Percentiles rank a stretch among this genome's conserved stretches.
Conservation (phyloP, 257 asterid genomes). For the Solanum paucissectum region DNA sequence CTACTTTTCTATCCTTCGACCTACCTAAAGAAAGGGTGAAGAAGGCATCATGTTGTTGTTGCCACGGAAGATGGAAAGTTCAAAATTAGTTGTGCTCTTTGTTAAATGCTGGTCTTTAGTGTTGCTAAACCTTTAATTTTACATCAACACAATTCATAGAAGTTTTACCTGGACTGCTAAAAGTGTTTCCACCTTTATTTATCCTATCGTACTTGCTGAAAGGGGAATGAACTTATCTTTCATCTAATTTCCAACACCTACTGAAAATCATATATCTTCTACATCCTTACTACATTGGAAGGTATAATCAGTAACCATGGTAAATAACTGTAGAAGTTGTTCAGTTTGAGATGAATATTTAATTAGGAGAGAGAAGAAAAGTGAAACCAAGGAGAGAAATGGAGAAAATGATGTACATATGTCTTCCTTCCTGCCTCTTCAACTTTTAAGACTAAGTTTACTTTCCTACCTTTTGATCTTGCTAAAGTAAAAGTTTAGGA, state of each 20-base stretch:
- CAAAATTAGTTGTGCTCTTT: neutral
- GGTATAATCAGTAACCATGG: neutral
- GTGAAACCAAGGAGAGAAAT: neutral
- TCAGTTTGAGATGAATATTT: neutral
- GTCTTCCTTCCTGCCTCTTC: neutral
- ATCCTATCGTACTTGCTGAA: neutral
- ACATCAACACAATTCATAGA: neutral
- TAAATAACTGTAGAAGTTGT: neutral
- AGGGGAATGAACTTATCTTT: neutral
- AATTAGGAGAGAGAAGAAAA: neutral
- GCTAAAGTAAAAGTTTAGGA: neutral
- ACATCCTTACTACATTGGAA: neutral
- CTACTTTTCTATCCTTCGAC: neutral
- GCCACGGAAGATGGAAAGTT: neutral
- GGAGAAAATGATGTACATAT: neutral
- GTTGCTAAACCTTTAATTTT: neutral
- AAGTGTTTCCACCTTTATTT: neutral
- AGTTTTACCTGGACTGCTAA: neutral
- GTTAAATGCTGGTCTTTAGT: neutral
- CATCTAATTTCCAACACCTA: neutral
- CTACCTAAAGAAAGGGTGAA: neutral
- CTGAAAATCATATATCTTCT: neutral
- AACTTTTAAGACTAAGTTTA: neutral
- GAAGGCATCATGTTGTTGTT: neutral
- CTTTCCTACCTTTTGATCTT: neutral